Evolutionary conservation across 1,284 basidiomycete genomes (phyloP), one percentile per base, ranked within the genome.

Genomic region (Melampsora abietis-canadensis): DNA sequence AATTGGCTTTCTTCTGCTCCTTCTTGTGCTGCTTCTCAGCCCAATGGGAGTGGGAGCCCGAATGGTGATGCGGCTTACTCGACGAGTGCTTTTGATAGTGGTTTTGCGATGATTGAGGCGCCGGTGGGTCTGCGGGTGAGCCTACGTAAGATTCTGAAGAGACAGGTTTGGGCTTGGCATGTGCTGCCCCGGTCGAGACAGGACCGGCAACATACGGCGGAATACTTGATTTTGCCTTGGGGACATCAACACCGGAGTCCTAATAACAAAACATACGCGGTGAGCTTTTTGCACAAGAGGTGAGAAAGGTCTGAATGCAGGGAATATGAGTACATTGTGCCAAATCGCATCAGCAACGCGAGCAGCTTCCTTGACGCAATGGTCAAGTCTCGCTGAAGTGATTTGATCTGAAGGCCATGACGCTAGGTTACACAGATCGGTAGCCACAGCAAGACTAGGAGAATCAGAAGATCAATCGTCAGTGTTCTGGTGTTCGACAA

Each of bases 371-470:
- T 7, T 6, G 5, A 70, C 30, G 17, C n/a, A 8, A 24, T 34
- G 12, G 14, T 70, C 40, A 3, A 70, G 10, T 17, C 4, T 8
- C 19, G 31, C 60, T 70, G 37, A 19, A 4, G 37, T 17, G 19
- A 69, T 62, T 40, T 48, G 15, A 31, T 70, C n/a, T 24, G 21
- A 8, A 30, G 44, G 59, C 37, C 60, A 51, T n/a, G 68, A 62
- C 4, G 30, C 24, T 48, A 70, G 60, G 47, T 70, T 70, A 57
- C 68, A 70, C 19, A 70, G 8, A 47, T 70, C 62, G 4, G 68
- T 63, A 37, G 68, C 68, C 57, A 44, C 68, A n/a, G 57, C 44
- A 30, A 70, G 60, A 62, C 68, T 70, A 37, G 15, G 14, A 47
- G 21, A 6, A 12, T 14, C 5, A 21, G 7, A 30, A 60, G 21